Percentiles rank a stretch among this genome's conserved stretches.
These are phyloP conservation scores for Datisca glomerata DNA, from an alignment of 306 rosid genomes.

Conservation along the genomic window DNA sequence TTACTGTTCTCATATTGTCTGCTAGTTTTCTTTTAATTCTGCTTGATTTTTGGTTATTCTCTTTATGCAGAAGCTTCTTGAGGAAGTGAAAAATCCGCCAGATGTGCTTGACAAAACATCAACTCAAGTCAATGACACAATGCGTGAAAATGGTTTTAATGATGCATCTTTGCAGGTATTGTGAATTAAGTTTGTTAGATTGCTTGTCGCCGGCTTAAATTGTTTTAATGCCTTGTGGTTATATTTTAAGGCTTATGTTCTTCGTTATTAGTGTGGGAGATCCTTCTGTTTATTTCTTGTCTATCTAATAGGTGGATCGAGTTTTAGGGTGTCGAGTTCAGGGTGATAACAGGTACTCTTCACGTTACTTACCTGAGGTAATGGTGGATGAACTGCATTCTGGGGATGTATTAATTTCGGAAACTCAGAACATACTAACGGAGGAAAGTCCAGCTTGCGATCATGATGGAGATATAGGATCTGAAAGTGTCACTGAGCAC, in stretches of 20 bases:
- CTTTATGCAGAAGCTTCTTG: slow-evolving; percentile 47
- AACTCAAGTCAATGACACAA: slow-evolving; percentile 23
- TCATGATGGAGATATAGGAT: slow-evolving; percentile 40
- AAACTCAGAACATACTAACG: slow-evolving; percentile 29
- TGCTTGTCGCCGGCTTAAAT: too few species aligned
- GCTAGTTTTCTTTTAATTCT: background rate
- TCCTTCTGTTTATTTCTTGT: slow-evolving; percentile 2
- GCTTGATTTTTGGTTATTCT: background rate
- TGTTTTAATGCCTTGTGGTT: too few species aligned
- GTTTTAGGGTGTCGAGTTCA: slow-evolving; percentile 87
- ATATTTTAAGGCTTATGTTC: too few species aligned
- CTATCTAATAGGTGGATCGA: slow-evolving; percentile 72
- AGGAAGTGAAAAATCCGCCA: slow-evolving; percentile 27
- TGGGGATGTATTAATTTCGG: slow-evolving; percentile 33
- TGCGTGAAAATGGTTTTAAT: slow-evolving; percentile 24
- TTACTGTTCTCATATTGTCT: background rate
- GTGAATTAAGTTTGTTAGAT: slow-evolving; percentile 13
- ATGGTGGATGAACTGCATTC: slow-evolving; percentile 33
- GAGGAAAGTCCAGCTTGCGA: slow-evolving; percentile 45
- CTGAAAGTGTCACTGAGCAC: slow-evolving; percentile 32
- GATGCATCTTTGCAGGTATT: slow-evolving; percentile 69
- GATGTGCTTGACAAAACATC: slow-evolving; percentile 32
- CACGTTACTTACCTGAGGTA: slow-evolving; percentile 32
- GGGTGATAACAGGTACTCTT: slow-evolving; percentile 29
- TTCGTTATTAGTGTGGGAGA: background rate